Percentiles rank a stretch among this genome's conserved stretches.
phyloP scores from a whole-genome alignment of 495 filamentous ascomycete genomes.

The Lindgomyces ingoldianus region DNA sequence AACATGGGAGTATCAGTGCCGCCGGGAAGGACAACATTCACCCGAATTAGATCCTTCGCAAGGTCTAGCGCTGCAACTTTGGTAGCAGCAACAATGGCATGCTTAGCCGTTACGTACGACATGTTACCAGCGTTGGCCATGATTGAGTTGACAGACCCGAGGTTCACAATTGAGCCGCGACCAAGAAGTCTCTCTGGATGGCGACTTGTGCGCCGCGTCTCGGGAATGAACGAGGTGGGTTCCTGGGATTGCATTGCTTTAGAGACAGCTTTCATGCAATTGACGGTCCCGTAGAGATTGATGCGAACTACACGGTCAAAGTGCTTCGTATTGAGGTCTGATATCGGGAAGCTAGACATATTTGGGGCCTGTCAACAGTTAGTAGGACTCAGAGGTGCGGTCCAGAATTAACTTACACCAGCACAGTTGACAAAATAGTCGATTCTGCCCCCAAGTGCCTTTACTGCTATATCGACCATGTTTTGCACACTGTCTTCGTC shows the following conservation, averaged over 20 bases:
- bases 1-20: constrained; percentile 28
- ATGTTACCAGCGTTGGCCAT: constrained; percentile 1
- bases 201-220: neutral
- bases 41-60: constrained; percentile 4
- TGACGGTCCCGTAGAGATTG: neutral
- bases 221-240: neutral
- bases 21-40: constrained; percentile 21
- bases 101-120: constrained; percentile 7
- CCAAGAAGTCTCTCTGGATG: constrained; percentile 5
- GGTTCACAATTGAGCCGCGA: constrained; percentile 15
- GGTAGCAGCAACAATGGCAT: constrained; percentile 10
- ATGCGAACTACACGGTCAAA: neutral
- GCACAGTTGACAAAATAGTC: constrained; percentile 28
- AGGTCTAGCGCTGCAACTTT: constrained; percentile 8
- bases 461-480: constrained; percentile 2
- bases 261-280: neutral
- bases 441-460: constrained; percentile 25
- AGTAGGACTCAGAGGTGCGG: too few relatives aligned
- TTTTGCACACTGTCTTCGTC: neutral
- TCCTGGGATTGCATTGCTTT: neutral
- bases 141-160: constrained; percentile 10
- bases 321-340: too few relatives aligned
- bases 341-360: too few relatives aligned
- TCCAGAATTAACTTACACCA: constrained; percentile 25
- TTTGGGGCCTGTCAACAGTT: too few relatives aligned